Evolutionary conservation across 805 yeast species (phyloP), one percentile per base, ranked within the genome.

Genomic region (Kodamaea laetipori): DNA sequence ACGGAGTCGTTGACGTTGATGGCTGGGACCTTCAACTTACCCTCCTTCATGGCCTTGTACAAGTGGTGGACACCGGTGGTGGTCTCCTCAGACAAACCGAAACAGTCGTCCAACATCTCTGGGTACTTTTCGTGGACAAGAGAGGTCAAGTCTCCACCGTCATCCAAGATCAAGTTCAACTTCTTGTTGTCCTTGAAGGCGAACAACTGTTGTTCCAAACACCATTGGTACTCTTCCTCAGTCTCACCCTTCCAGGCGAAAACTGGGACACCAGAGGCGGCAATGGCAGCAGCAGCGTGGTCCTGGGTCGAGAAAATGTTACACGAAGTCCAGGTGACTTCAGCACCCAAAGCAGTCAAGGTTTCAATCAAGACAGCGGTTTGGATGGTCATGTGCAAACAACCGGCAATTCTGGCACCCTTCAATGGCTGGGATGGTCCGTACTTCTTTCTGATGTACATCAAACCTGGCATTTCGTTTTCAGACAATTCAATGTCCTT

Each of bases 201-300:
- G 66, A 86, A 90, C 73, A 92, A 84, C 81, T 94, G 98, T 80
- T 92, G 98, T 80, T 94, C 97, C 62, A 92, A 88, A 82, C 99
- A 92, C 99, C 99, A 92, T 67, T 81, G 68, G 83, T 92, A 94
- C 80, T 92, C 99, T 80, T 92, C 98, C 76, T 92, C 99, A 73
- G 98, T 89, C 83, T 92, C 98, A 71, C 99, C 98, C 82, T 92
- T 92, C 99, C 99, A 92, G 64, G 99, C 99, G 61, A 89, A 92
- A 56, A 92, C 99, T 67, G 99, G 98, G 49, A 92, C 95, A 77
- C 99, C 99, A 57, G 97, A 73, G 58, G 98, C 99, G 61, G 99
- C 99, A 71, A 92, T 94, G 62, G 98, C 98, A 65, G 99, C 97
- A 63, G 99, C 98, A 60, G 98, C 98, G 72, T 92, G 98, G 77